Base-by-base conservation (phyloP, 345 rosid genomes). In the Firmiana major region DNA sequence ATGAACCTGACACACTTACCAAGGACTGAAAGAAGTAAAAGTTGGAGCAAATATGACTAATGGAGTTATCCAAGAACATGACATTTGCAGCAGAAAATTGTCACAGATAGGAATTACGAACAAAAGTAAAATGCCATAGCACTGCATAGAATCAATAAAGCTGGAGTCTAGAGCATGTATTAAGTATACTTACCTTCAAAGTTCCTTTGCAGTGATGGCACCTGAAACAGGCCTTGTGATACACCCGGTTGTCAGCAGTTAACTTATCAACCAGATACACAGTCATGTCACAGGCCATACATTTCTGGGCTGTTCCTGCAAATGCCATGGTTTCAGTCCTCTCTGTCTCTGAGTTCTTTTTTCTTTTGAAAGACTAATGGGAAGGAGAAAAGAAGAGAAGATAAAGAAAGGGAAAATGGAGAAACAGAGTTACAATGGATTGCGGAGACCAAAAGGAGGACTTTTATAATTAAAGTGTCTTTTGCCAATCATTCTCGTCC, bases 141-240 rank as follows among this genome's bases (percentile, higher is more conserved):
- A 36, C 6, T 16, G 49, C 31, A 42, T 68, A 2, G 26, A 3
- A 57, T 57, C 28, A 57, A 57, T 8, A 57, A 21, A 57, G 62
- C 62, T 57, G 11, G 11, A n/a, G 11, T 19, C 11, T 54, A 21
- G 62, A 57, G 28, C 62, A 22, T 8, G 26, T 2, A 8, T 8
- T n/a, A 21, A 55, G 24, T 10, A 48, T 48, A 19, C 53, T 36
- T 63, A 92, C 99, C 97, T 96, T 93, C 86, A 96, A 97, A 72
- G 98, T 96, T 82, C 99, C 98, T 84, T 87, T 91, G 92, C 99
- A 96, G 87, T 96, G 98, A 83, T 96, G 99, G 91, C 98, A 96
- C 66, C 99, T 84, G 89, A 96, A 96, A 84, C 98, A 93, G 62
- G 98, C 92, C 87, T 92, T 92, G 86, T 96, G 98, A 81, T 89